Evolutionary conservation across 495 filamentous ascomycete species (phyloP).

Genomic region (Gamarada debralockiae): DNA sequence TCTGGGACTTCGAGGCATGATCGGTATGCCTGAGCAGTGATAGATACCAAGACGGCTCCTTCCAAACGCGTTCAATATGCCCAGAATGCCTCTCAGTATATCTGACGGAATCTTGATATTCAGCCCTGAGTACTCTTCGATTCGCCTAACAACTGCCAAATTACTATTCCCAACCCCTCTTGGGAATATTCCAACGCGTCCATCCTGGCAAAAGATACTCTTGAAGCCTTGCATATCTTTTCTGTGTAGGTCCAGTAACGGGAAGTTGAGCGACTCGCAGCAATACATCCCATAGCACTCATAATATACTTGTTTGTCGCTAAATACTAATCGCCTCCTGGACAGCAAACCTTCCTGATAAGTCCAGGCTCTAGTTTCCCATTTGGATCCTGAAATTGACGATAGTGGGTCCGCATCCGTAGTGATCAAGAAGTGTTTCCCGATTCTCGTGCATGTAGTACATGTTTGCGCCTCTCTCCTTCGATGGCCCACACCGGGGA

Average conservation of each 20-base stretch:
- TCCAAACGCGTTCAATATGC: constrained; percentile 1
- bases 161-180: neutral
- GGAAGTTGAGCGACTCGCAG: constrained; percentile 13
- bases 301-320: constrained; percentile 32
- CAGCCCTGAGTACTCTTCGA: constrained; percentile 8
- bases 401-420: constrained; percentile 6
- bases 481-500: constrained; percentile 26
- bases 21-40: constrained; percentile 1
- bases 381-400: constrained; percentile 21
- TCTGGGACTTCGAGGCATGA: neutral
- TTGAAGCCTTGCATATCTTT: constrained; percentile 7
- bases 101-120: constrained; percentile 2
- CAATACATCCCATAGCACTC: constrained; percentile 30
- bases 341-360: constrained; percentile 37
- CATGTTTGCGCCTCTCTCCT: constrained; percentile 1
- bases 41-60: constrained; percentile 3
- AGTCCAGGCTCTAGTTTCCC: constrained; percentile 38
- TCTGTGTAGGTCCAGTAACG: neutral
- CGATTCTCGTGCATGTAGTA: constrained; percentile 9
- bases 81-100: neutral
- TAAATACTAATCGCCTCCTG: constrained; percentile 30
- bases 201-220: neutral
- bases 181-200: neutral
- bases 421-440: constrained; percentile 10
- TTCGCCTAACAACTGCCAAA: constrained; percentile 5